Conservation (phyloP, 768 basidiomycete genomes). For the Auricularia sp. region DNA sequence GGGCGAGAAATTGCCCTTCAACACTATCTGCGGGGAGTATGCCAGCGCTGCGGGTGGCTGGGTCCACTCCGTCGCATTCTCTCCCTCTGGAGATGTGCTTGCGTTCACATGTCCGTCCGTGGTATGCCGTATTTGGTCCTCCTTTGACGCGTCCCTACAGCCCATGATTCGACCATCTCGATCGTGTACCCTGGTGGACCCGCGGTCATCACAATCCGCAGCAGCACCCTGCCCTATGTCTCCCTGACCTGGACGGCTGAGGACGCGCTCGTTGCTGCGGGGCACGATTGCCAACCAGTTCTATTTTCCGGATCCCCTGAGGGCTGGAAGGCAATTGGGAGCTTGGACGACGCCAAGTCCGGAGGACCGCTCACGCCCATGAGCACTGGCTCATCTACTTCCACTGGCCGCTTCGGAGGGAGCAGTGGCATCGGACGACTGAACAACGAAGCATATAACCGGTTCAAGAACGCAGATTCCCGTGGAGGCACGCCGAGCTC, state of each 20-base stretch:
- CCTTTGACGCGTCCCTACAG: slow-evolving; percentile 28
- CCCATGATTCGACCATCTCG: slow-evolving; percentile 89
- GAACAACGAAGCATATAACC: slow-evolving; percentile 87
- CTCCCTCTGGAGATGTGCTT: slow-evolving; percentile 87
- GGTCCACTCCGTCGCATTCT: slow-evolving; percentile 95
- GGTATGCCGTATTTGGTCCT: background rate
- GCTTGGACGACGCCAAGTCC: slow-evolving; percentile 64
- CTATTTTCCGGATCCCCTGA: slow-evolving; percentile 60
- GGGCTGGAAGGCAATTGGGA: slow-evolving; percentile 75
- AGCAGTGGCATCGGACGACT: slow-evolving; percentile 51
- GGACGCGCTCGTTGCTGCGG: slow-evolving; percentile 75
- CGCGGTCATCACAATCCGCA: slow-evolving; percentile 59
- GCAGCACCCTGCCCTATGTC: slow-evolving; percentile 70
- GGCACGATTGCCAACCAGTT: slow-evolving; percentile 94
- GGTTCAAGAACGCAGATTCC: slow-evolving; percentile 85
- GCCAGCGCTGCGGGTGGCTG: slow-evolving; percentile 84
- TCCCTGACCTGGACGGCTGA: slow-evolving; percentile 83
- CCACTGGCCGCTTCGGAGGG: slow-evolving; percentile 6
- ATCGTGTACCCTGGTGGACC: slow-evolving; percentile 85
- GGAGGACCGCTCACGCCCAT: slow-evolving; percentile 35
- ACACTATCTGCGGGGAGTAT: slow-evolving; percentile 94
- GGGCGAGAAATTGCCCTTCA: slow-evolving; percentile 98
- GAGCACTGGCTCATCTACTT: slow-evolving; percentile 12
- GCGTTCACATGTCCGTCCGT: slow-evolving; percentile 80
- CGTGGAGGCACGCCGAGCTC: slow-evolving; percentile 41